These are phyloP conservation scores for Talaromyces ruber DNA, from an alignment of 495 filamentous ascomycete species.

Conservation along the genomic window DNA sequence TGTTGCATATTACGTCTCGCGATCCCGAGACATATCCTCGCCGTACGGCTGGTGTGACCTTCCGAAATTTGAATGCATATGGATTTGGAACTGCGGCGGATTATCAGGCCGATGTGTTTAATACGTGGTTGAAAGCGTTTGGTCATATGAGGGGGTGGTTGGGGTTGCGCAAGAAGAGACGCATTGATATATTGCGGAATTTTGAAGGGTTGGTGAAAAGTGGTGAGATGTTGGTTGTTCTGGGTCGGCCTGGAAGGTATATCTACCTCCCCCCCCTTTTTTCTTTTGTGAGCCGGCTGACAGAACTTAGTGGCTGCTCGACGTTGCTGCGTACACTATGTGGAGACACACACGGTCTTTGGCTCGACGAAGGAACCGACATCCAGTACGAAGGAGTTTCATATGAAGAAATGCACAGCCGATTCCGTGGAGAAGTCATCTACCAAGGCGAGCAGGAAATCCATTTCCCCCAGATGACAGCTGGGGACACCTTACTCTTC, in stretches of 20 bases:
- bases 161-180: conserved; percentile 42
- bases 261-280: conserved; percentile 7
- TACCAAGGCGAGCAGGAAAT: conserved; percentile 60
- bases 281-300: conserved; percentile 4
- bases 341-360: conserved; percentile 66
- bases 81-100: conserved; percentile 12
- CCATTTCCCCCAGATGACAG: conserved; percentile 59
- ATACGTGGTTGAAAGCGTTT: conserved; percentile 46
- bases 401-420: conserved; percentile 55
- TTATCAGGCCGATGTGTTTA: conserved; percentile 15
- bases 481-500: conserved; percentile 59
- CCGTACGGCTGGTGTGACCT: conserved; percentile 15
- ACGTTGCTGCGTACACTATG: conserved; percentile 68
- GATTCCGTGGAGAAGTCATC: conserved; percentile 63
- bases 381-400: conserved; percentile 66
- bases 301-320: conserved; percentile 45
- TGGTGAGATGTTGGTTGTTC: conserved; percentile 75
- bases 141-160: conserved; percentile 37
- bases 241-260: conserved; percentile 61
- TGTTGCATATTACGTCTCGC: conserved; percentile 31
- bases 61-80: conserved; percentile 14
- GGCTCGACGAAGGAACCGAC: conserved; percentile 47
- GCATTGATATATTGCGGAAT: conserved; percentile 66
- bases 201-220: conserved; percentile 66
- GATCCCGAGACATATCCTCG: conserved; percentile 16